Conservation (phyloP, 2,329 filamentous ascomycete genomes). For the Chaetothyriales sp. region DNA sequence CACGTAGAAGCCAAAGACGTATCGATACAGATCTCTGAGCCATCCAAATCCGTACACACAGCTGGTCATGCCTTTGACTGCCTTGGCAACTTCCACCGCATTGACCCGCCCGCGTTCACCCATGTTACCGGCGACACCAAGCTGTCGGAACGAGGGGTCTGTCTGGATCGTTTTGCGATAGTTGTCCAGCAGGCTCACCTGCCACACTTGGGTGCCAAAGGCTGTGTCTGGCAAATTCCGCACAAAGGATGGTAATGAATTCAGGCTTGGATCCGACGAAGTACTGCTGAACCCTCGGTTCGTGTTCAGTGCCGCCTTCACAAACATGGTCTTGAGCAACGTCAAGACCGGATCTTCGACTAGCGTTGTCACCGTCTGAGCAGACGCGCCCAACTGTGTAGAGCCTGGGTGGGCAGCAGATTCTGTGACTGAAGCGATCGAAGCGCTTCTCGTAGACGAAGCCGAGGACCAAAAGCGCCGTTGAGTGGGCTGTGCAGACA, state of each 20-base stretch:
- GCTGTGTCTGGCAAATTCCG: slow-evolving; percentile 61
- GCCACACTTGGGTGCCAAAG: slow-evolving; percentile 60
- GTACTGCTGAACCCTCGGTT: slow-evolving; percentile 10
- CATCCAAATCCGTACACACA: slow-evolving; percentile 58
- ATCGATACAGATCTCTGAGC: slow-evolving; percentile 64
- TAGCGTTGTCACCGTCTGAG: slow-evolving; percentile 18
- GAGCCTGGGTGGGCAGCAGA: background rate
- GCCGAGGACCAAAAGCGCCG: background rate
- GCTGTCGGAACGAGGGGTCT: slow-evolving; percentile 51
- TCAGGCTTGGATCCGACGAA: slow-evolving; percentile 36
- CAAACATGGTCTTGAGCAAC: slow-evolving; percentile 62
- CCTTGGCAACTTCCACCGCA: slow-evolving; percentile 66
- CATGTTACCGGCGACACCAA: slow-evolving; percentile 35
- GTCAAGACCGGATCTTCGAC: slow-evolving; percentile 63
- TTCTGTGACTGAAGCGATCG: background rate
- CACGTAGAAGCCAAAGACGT: slow-evolving; percentile 72
- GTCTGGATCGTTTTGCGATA: slow-evolving; percentile 69
- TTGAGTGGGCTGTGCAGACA: background rate
- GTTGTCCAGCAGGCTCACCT: slow-evolving; percentile 57
- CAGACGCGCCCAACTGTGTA: slow-evolving; percentile 3
- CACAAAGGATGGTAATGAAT: slow-evolving; percentile 64
- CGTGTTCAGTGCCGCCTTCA: slow-evolving; percentile 54
- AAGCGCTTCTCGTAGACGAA: background rate
- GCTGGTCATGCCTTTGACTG: slow-evolving; percentile 61
- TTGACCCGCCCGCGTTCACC: slow-evolving; percentile 46